These are phyloP conservation scores for Strobilomyces dryophilus DNA, from an alignment of 768 basidiomycete genomes.

Conservation along the genomic window DNA sequence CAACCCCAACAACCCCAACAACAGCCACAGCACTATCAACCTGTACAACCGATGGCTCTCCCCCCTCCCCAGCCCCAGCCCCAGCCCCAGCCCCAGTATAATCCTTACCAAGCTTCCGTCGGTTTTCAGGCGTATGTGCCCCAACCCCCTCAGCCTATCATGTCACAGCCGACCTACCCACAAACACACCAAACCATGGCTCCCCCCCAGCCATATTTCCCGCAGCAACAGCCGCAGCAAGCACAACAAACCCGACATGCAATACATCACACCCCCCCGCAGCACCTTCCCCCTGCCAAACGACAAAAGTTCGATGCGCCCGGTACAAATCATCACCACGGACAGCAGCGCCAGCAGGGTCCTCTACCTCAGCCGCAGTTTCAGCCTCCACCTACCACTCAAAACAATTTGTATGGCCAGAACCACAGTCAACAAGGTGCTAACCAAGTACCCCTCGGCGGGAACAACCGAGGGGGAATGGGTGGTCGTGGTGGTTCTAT, in stretches of 20 bases:
- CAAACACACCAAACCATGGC: constrained; percentile 36
- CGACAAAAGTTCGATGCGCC: constrained; percentile 86
- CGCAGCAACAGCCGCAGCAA: constrained; percentile 37
- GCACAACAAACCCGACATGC: constrained; percentile 42
- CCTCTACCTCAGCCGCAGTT: constrained; percentile 65
- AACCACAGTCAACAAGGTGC: constrained; percentile 41
- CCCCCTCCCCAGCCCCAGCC: constrained; percentile 53
- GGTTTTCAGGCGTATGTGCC: constrained; percentile 66
- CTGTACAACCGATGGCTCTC: constrained; percentile 47
- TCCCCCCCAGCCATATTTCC: constrained; percentile 40
- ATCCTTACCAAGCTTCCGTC: constrained; percentile 69
- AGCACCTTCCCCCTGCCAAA: constrained; percentile 89
- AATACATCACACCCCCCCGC: constrained; percentile 62
- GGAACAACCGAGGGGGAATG: constrained; percentile 42
- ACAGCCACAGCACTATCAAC: constrained; percentile 43
- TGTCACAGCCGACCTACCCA: constrained; percentile 45
- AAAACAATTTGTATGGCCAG: constrained; percentile 29
- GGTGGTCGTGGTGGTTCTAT: constrained; percentile 40
- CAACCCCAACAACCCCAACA: constrained; percentile 56
- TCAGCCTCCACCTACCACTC: constrained; percentile 27
- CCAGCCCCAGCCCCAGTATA: constrained; percentile 61
- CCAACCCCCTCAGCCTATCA: constrained; percentile 52
- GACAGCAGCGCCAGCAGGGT: constrained; percentile 42
- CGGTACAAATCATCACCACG: constrained; percentile 39
- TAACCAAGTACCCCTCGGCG: constrained; percentile 38